Evolutionary conservation across 805 yeast genomes (phyloP).

Genomic region (Blastobotrys parvus): DNA sequence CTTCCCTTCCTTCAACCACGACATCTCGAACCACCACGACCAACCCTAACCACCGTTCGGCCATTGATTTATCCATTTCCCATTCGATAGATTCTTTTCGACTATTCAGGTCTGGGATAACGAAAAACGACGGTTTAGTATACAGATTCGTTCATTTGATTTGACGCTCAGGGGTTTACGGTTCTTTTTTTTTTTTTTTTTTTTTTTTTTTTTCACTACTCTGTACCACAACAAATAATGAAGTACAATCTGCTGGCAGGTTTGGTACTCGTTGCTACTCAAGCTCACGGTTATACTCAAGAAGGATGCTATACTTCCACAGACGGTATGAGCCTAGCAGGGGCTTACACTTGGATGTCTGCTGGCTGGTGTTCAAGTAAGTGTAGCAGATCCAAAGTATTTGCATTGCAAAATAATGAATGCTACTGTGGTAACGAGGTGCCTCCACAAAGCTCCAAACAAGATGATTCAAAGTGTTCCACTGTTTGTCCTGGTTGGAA

Average conservation of each 20-base stretch:
- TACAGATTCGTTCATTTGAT: too few species aligned
- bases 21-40: too few species aligned
- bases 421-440: slow-evolving; percentile 61
- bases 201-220: too few species aligned
- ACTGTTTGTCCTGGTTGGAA: slow-evolving; percentile 55
- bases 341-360: slow-evolving; percentile 50
- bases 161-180: too few species aligned
- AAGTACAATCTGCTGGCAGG: slow-evolving; percentile 1
- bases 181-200: too few species aligned
- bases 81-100: too few species aligned
- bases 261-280: background rate
- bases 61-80: too few species aligned
- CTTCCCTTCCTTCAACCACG: background rate
- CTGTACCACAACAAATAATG: background rate
- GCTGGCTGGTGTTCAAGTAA: too few species aligned
- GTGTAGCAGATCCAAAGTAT: slow-evolving; percentile 34
- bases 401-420: slow-evolving; percentile 42
- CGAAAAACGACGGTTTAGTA: too few species aligned
- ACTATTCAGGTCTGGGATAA: too few species aligned
- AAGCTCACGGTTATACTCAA: background rate
- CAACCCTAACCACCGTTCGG: too few species aligned
- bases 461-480: slow-evolving; percentile 33
- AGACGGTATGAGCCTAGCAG: slow-evolving; percentile 24
- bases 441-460: slow-evolving; percentile 30
- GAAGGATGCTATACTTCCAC: slow-evolving; percentile 14